Base-by-base conservation (phyloP, 345 rosid genomes). In the Linum lewisii region DNA sequence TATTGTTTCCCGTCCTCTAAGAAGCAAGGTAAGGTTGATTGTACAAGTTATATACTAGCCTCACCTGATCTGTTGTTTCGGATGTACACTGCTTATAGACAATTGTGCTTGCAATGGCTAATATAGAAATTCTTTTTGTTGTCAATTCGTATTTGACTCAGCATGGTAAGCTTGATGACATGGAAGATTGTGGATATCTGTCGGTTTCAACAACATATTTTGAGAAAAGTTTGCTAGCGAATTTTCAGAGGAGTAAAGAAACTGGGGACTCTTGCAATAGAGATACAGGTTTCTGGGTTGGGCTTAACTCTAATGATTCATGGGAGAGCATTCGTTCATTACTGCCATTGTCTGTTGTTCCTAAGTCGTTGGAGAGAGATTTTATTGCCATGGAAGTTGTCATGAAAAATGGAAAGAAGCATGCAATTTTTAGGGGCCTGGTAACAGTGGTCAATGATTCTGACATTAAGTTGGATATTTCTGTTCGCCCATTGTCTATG, bases 331-430 rank as follows among this genome's bases (percentile, higher is more conserved):
- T 93, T 57, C 85, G 95, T 16, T 89, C 96, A 19, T 69, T 87
- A 71, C 95, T 93, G 75, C 92, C 99, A 0, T 66, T 87, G 63
- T 82, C 95, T 24, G 83, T 89, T 29, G 87, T 81, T 57, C 99
- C 99, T 23, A 89, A 80, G 66, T 72, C 73, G 62, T 67, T 87
- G 24, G 67, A 79, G 47, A 71, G 75, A 51, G 84, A 89, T 60
- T 87, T 74, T 65, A 57, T 87, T 72, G 99, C 95, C 52, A 79
- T 93, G 81, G 99, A 89, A 75, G 85, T 87, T 69, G 68, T 77
- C 55, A 75, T 88, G 85, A 87, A 82, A 81, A 81, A 87, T 80
- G 95, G 99, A 65, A 87, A 84, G 88, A 93, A 89, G 75, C 95
- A 89, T 64, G 94, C 77, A 60, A 73, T 82, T 77, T 87, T 93